Percentiles rank a stretch among this genome's conserved stretches.
Evolutionary conservation across 345 rosid species (phyloP).

Genomic region (Dimocarpus longan): DNA sequence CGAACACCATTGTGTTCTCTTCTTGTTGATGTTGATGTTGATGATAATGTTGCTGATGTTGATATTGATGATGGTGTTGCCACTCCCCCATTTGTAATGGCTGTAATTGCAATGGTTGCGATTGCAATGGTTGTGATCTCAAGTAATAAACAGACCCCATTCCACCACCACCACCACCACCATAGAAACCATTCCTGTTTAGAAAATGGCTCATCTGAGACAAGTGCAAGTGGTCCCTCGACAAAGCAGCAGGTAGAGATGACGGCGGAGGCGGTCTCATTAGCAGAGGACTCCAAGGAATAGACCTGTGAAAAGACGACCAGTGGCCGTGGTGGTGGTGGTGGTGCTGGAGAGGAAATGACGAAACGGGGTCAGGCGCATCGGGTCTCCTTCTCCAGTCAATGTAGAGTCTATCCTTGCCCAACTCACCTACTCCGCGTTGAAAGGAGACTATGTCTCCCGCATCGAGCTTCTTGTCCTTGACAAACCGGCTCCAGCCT

Average conservation of each 20-base stretch:
- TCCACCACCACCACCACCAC: conserved; percentile 27
- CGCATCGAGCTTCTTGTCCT: conserved; percentile 76
- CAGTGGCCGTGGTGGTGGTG: conserved; percentile 38
- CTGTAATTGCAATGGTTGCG: conserved; percentile 6
- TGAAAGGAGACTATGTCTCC: conserved; percentile 80
- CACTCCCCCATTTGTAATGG: conserved; percentile 21
- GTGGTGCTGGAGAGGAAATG: conserved; percentile 26
- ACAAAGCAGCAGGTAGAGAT: background rate
- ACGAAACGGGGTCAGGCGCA: conserved; percentile 20
- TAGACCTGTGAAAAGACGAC: conserved; percentile 29
- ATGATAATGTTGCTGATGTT: background rate
- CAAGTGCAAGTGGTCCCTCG: conserved; percentile 31
- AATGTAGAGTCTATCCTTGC: conserved; percentile 52
- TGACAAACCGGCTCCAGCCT: conserved; percentile 86
- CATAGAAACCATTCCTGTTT: conserved; percentile 23
- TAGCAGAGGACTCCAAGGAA: conserved; percentile 52
- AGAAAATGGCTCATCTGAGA: conserved; percentile 19
- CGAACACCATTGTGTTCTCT: conserved; percentile 43
- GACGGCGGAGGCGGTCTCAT: conserved; percentile 33
- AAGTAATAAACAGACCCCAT: conserved; percentile 31
- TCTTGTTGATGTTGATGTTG: background rate
- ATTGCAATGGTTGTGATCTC: conserved; percentile 30
- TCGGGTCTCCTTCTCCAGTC: conserved; percentile 73
- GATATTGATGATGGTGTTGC: conserved; percentile 21
- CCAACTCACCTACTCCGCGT: conserved; percentile 55